Percentiles rank a stretch among this genome's conserved stretches.
phyloP scores from a whole-genome alignment of 768 basidiomycete genomes.

The Cystofilobasidium bisporidii region DNA sequence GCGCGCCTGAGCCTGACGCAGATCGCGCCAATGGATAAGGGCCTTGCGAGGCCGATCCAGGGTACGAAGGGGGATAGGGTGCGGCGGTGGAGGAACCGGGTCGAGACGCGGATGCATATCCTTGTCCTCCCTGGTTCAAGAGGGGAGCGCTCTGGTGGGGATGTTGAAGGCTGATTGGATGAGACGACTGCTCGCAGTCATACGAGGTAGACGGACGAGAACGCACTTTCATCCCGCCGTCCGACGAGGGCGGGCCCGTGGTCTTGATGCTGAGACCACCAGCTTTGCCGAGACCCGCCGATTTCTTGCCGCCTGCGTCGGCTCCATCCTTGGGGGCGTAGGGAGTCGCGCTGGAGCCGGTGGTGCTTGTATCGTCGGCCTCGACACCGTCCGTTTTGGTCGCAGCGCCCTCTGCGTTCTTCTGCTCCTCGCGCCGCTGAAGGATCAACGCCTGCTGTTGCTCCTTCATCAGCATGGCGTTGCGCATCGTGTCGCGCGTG shows the following conservation, averaged over 20 bases:
- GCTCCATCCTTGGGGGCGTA: too few relatives aligned
- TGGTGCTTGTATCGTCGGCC: not conserved
- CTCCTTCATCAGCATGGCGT: conserved; percentile 25
- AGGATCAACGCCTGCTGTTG: conserved; percentile 27
- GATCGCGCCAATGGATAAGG: not conserved
- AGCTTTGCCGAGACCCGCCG: not conserved
- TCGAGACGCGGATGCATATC: not conserved
- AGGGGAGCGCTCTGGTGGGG: not conserved
- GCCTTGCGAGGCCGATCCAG: not conserved
- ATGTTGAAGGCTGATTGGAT: too few relatives aligned
- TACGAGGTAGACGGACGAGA: not conserved
- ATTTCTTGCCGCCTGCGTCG: not conserved
- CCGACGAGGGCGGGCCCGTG: not conserved
- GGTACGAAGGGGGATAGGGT: too few relatives aligned
- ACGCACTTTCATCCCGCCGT: not conserved
- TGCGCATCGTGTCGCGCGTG: conserved; percentile 8
- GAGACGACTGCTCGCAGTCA: too few relatives aligned
- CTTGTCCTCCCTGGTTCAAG: not conserved
- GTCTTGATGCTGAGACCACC: conserved; percentile 2
- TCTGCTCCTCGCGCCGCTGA: conserved; percentile 15
- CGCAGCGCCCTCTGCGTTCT: not conserved
- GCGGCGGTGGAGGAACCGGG: too few relatives aligned
- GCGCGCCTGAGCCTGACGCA: not conserved
- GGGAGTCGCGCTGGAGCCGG: not conserved
- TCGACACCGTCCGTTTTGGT: not conserved